Evolutionary conservation across 2,329 filamentous ascomycete species (phyloP).

Genomic region (Fusarium pilosicola): DNA sequence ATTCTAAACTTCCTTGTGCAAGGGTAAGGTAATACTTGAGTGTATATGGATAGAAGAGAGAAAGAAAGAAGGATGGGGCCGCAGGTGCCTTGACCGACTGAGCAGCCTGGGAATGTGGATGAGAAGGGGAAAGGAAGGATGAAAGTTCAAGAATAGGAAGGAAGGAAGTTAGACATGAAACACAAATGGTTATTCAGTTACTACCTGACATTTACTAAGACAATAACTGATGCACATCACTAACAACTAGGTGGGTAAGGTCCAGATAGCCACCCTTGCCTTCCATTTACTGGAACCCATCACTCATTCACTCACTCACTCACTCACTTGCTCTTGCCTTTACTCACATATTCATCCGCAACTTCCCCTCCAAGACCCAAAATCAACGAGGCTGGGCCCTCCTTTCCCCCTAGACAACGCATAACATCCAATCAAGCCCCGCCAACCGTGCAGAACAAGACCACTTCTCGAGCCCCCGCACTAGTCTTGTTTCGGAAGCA

Average conservation of each 20-base stretch:
- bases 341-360: constrained; percentile 4
- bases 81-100: constrained; percentile 16
- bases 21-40: constrained; percentile 27
- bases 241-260: background rate
- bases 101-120: constrained; percentile 17
- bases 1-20: constrained; percentile 27
- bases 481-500: constrained; percentile 28
- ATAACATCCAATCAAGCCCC: constrained; percentile 39
- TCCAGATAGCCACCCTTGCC: background rate
- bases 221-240: constrained; percentile 10
- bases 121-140: constrained; percentile 6
- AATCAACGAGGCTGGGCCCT: constrained; percentile 42
- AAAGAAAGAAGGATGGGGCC: constrained; percentile 1
- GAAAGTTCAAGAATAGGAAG: constrained; percentile 11
- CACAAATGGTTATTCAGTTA: constrained; percentile 18
- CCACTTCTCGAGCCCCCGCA: constrained; percentile 38
- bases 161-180: constrained; percentile 29
- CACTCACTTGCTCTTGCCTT: background rate
- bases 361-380: constrained; percentile 14
- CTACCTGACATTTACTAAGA: constrained; percentile 14
- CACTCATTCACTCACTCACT: background rate
- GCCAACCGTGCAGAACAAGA: constrained; percentile 32
- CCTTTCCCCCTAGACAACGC: constrained; percentile 15
- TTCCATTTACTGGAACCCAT: background rate
- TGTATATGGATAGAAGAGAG: background rate